Evolutionary conservation across 1,284 basidiomycete species (phyloP), one percentile per base, ranked within the genome.

Genomic region (Ustilago sp.): DNA sequence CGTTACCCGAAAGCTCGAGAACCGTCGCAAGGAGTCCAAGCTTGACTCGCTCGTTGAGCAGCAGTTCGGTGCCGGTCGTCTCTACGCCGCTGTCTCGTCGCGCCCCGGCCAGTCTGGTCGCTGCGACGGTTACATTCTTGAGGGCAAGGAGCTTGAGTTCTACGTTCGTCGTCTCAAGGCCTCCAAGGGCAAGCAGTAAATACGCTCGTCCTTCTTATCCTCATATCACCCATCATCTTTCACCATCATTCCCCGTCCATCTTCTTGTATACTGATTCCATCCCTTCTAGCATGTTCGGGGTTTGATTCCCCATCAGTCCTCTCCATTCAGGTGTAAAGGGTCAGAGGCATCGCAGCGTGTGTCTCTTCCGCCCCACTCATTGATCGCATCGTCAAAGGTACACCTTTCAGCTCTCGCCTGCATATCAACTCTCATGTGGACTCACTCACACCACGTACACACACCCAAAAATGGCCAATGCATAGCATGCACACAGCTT

Each of bases 81-180:
- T 85, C 23, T 85, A 85, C 79, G 84, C 84, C 60, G 80, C 74
- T 68, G 80, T 85, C 63, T 71, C 83, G 17, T 80, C 78, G 53
- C 82, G 84, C 41, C 84, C 84, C 36, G 84, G 84, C 45, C 84
- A 85, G 79, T 73, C 66, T 31, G 84, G 84, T 54, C 80, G 84
- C 28, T 77, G 77, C 51, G 84, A 85, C 63, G 84, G 84, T 47
- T 85, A 85, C 83, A 85, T 85, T 51, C 81, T 85, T 38, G 84
- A 85, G 80, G 84, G 84, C 50, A 63, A 73, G 68, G 84, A 85
- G 80, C 82, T 85, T 56, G 84, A 85, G 69, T 82, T 83, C 80
- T 84, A 84, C 83, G 74, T 82, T 59, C 80, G 83, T 71, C 81
- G 81, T 63, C 79, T 84, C 53, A 79, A 77, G 62, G 67, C 78